phyloP scores from a whole-genome alignment of 208 protist genomes.

The Willaertia magna region DNA sequence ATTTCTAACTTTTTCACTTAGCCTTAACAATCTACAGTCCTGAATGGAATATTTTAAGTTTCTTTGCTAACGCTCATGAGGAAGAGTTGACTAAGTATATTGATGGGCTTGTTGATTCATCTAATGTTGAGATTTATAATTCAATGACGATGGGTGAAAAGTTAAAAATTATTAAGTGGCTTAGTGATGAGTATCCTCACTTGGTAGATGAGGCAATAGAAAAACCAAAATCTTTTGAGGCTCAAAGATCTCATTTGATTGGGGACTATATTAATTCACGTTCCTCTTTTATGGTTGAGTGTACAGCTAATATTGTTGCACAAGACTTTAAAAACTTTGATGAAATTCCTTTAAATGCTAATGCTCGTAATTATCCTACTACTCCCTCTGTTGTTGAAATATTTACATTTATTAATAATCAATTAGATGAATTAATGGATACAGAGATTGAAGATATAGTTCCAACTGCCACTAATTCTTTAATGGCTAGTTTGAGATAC shows the following conservation, averaged over 20 bases:
- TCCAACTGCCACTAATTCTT: neutral
- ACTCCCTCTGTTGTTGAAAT: neutral
- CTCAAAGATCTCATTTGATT: neutral
- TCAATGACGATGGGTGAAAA: neutral
- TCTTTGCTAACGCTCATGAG: neutral
- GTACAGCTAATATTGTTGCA: neutral
- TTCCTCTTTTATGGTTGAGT: neutral
- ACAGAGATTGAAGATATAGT: neutral
- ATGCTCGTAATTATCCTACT: neutral
- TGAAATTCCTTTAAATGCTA: neutral
- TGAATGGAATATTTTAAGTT: neutral
- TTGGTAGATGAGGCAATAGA: neutral
- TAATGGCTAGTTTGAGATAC: neutral
- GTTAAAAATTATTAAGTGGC: neutral
- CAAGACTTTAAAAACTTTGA: neutral
- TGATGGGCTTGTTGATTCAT: neutral
- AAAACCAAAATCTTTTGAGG: neutral
- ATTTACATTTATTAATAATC: neutral
- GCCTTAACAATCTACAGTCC: no score
- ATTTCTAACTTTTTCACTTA: no score
- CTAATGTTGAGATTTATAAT: neutral
- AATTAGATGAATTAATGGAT: neutral
- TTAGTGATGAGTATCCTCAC: neutral
- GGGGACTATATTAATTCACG: neutral
- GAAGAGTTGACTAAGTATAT: neutral